A percentile compares a stretch with the other conserved stretches of the same genome.
Conservation (phyloP, 139 green algal species). For the Axilococcus clingmanii region DNA sequence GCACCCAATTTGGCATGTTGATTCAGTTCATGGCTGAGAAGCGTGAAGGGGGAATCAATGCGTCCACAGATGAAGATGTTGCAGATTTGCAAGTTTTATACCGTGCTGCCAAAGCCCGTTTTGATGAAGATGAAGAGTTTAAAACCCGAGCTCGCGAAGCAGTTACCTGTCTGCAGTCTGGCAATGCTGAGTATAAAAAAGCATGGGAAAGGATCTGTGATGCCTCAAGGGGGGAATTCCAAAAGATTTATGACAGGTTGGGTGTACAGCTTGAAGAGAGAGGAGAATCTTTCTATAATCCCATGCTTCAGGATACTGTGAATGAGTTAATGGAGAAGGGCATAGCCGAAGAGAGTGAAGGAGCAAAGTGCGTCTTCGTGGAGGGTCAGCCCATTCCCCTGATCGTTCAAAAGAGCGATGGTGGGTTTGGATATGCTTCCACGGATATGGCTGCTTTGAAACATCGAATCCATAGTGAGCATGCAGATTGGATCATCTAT, state of each 20-base stretch:
- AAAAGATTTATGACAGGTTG: slow-evolving; percentile 78
- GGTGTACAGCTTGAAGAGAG: slow-evolving; percentile 73
- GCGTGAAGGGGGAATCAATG: slow-evolving; percentile 40
- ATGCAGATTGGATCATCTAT: slow-evolving; percentile 95
- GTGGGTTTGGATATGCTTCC: slow-evolving; percentile 90
- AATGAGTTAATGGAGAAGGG: slow-evolving; percentile 59
- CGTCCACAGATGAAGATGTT: slow-evolving; percentile 54
- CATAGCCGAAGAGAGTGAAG: slow-evolving; percentile 68
- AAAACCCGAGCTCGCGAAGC: slow-evolving; percentile 77
- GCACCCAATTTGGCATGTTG: slow-evolving; percentile 99
- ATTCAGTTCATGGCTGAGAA: slow-evolving; percentile 80
- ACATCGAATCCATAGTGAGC: slow-evolving; percentile 79
- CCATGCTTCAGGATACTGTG: slow-evolving; percentile 67
- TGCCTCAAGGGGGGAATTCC: slow-evolving; percentile 77
- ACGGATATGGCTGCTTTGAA: slow-evolving; percentile 84
- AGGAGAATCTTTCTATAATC: slow-evolving; percentile 97
- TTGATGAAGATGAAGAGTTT: slow-evolving; percentile 96
- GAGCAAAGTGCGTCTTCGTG: slow-evolving; percentile 75
- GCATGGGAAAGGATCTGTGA: slow-evolving; percentile 89
- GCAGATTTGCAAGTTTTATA: slow-evolving; percentile 59
- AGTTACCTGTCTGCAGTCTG: slow-evolving; percentile 78
- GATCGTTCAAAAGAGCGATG: slow-evolving; percentile 93
- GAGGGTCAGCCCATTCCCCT: slow-evolving; percentile 61
- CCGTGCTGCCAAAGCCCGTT: slow-evolving; percentile 73
- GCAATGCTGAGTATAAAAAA: slow-evolving; percentile 50